Base-by-base conservation (phyloP, 768 basidiomycete species). In the Termitomyces titanicus region DNA sequence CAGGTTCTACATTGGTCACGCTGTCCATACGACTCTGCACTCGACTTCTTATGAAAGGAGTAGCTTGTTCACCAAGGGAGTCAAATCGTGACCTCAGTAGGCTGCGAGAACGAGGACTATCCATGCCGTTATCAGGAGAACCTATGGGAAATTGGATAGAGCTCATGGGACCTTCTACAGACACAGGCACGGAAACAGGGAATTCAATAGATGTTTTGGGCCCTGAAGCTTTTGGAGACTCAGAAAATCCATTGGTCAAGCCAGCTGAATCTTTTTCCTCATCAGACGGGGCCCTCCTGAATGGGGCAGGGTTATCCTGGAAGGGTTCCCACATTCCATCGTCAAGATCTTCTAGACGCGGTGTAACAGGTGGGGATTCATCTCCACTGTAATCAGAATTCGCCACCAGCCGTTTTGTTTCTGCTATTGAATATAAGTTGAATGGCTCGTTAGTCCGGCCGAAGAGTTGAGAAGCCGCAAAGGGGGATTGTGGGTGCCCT, bases 381-480 rank as follows among this genome's bases (percentile, higher is more conserved):
- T 76, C 74, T n/a, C 72, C 72, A 54, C 75, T 79, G 39, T 80
- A 80, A 12, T 83, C 84, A 9, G 82, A 82, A 20, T 78, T 76
- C 42, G 81, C 78, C 8, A 76, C 63, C 5, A 78, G 77, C 48
- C 81, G 73, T 59, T 79, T 86, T 2, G 83, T 88, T 66, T 89
- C 89, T 7, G 90, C 86, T 58, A 92, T 92, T 1, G 91, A 90
- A 68, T 87, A 92, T 13, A 93, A 68, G 66, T 83, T 88, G 68
- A 88, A 91, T 0, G 88, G 84, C 58, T 92, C 91, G 50, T 90
- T 85, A 2, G 82, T 82, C 18, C 83, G 81, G 29, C 88, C 81
- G 65, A 94, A 93, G 2, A 95, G 75, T 59, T 94, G 88, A 15
- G 90, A 89, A 1, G 92, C 87, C 18, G 91, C 86, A 61, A 92